A percentile compares a stretch with the other conserved stretches of the same genome.
phyloP scores from a whole-genome alignment of 768 basidiomycete species.

The Boletus sensibilis region DNA sequence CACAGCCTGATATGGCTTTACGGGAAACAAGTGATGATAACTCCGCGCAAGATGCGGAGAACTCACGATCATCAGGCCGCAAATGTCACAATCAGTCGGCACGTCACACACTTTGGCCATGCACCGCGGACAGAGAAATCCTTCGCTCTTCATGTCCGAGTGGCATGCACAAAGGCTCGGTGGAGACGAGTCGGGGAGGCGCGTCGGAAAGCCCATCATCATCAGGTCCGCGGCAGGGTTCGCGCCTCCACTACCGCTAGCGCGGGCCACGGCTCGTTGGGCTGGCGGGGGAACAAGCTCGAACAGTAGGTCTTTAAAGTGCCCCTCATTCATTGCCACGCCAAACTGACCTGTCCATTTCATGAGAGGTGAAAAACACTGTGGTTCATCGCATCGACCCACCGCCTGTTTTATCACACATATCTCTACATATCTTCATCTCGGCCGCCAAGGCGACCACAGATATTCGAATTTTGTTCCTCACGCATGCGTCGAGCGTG shows the following conservation, averaged over 20 bases:
- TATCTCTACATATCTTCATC: constrained; percentile 94
- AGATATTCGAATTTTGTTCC: constrained; percentile 84
- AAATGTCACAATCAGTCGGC: constrained; percentile 96
- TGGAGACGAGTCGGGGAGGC: constrained; percentile 79
- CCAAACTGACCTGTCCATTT: constrained; percentile 71
- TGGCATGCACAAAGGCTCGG: constrained; percentile 92
- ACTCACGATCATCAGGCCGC: constrained; percentile 96
- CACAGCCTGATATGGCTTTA: constrained; percentile 81
- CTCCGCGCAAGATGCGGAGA: constrained; percentile 96
- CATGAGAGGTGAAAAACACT: constrained; percentile 8
- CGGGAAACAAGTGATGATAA: constrained; percentile 94
- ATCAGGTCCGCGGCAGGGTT: constrained; percentile 86
- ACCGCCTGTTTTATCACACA: constrained; percentile 93
- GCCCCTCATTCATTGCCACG: constrained; percentile 97
- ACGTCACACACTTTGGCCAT: constrained; percentile 94
- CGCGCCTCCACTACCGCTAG: constrained; percentile 42
- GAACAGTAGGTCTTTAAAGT: constrained; percentile 93
- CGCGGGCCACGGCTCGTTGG: constrained; percentile 55
- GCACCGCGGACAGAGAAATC: constrained; percentile 94
- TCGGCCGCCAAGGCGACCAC: constrained; percentile 95
- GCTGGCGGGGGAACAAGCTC: constrained; percentile 95
- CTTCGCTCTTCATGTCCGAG: constrained; percentile 86
- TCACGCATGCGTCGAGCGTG: constrained; percentile 81
- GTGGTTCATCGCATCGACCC: constrained; percentile 4
- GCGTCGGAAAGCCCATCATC: constrained; percentile 99